Base-by-base conservation (phyloP, 1,284 basidiomycete genomes). In the Cystobasidiaceae sp. region DNA sequence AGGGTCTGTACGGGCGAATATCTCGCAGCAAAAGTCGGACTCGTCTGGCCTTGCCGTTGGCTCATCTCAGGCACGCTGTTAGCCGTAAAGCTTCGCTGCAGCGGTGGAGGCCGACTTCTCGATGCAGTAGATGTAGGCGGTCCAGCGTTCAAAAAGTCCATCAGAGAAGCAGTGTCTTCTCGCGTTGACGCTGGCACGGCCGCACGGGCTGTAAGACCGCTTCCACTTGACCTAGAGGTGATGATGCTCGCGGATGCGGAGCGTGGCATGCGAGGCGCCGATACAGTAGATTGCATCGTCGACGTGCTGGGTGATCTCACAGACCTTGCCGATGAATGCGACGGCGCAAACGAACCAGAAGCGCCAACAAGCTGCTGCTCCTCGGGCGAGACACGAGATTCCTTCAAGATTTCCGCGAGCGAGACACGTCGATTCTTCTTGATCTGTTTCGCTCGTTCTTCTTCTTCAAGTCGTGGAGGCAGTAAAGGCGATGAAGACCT, bases 61-160 rank as follows among this genome's bases (percentile, higher is more conserved):
- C n/a, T n/a, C n/a, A n/a, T n/a, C n/a, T n/a, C n/a, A n/a, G n/a
- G n/a, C n/a, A n/a, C n/a, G n/a, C n/a, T n/a, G n/a, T n/a, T n/a
- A n/a, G n/a, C n/a, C n/a, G n/a, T n/a, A n/a, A n/a, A n/a, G n/a
- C n/a, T n/a, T n/a, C n/a, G n/a, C n/a, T n/a, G n/a, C n/a, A n/a
- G n/a, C n/a, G n/a, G n/a, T n/a, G n/a, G n/a, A n/a, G n/a, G n/a
- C n/a, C n/a, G n/a, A n/a, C n/a, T n/a, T n/a, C n/a, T n/a, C n/a
- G n/a, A n/a, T n/a, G n/a, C n/a, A n/a, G n/a, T n/a, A n/a, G 55
- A 19, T 23, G 27, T 23, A 9, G 60, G 60, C 28, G 60, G 60
- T 8, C 33, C 66, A n/a, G 49, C 60, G 28, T 41, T 55, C 43
- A 67, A 41, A 19, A 67, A 67, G n/a, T 63, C 66, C 15, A 60